phyloP scores from a whole-genome alignment of 345 rosid species.

The Clausena lansium region DNA sequence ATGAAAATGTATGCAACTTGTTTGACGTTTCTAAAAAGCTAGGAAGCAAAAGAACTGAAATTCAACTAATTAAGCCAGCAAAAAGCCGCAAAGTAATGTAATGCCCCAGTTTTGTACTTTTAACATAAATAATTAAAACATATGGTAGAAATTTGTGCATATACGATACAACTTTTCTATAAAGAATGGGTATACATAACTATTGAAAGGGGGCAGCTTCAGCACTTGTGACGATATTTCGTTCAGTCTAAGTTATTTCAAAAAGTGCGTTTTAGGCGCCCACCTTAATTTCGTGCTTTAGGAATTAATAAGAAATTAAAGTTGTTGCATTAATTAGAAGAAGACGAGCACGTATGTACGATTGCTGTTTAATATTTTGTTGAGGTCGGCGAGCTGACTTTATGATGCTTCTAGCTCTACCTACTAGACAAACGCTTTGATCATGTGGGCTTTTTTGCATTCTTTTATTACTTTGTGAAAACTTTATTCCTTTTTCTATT shows the following conservation, averaged over 20 bases:
- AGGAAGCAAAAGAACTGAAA: neutral
- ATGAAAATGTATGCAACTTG: neutral
- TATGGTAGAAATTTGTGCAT: too few relatives aligned
- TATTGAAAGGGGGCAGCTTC: too few relatives aligned
- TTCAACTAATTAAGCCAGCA: neutral
- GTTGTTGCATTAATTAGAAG: neutral
- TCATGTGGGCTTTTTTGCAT: neutral
- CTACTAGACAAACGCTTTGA: neutral
- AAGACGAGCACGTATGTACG: neutral
- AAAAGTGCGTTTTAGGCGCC: slow-evolving; percentile 13
- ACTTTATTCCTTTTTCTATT: neutral
- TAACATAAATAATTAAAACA: too few relatives aligned
- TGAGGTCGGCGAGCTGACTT: slow-evolving; percentile 20
- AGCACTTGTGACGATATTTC: too few relatives aligned
- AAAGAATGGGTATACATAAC: too few relatives aligned
- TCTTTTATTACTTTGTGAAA: neutral
- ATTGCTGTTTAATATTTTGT: neutral
- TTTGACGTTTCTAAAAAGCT: neutral
- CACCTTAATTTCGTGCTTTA: slow-evolving; percentile 13
- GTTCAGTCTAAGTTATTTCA: neutral
- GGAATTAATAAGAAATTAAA: neutral
- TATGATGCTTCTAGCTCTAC: too few relatives aligned
- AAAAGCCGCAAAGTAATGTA: neutral
- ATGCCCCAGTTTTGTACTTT: neutral
- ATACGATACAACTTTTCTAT: too few relatives aligned